Base-by-base conservation (phyloP, 2,329 filamentous ascomycete genomes). In the Diaporthe sp. region DNA sequence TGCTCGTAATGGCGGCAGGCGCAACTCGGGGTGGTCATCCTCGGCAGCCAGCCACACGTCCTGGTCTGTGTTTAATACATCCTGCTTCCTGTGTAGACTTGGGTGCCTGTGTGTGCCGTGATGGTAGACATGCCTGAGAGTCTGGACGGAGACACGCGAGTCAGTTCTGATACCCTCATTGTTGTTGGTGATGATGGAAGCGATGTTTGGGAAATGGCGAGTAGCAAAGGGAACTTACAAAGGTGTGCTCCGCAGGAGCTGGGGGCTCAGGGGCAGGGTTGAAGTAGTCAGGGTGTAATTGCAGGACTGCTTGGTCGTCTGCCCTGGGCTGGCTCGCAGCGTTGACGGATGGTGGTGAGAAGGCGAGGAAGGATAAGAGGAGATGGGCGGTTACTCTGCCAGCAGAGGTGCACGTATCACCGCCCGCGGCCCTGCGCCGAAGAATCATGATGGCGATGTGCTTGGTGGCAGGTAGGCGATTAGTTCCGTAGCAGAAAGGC, bases 111-210 rank as follows among this genome's bases (percentile, higher is more conserved):
- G 90, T 54, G 95, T 94, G 74, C 96, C 96, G 85, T 98, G 96
- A 82, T 98, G 96, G 84, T 95, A 97, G 80, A 98, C 92, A 84
- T 99, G 96, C 79, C 95, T 92, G 73, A 99, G 90, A 9, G 89
- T 92, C 86, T 89, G 82, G 79, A 28, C 10, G 35, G 47, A 15
- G 28, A 33, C 38, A n/a, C 30, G n/a, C 60, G 38, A 45, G 64
- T 75, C 57, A 74, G 40, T 19, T 10, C 15, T 40, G 45, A 42
- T 33, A 15, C 30, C 42, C 22, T 57, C 17, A 13, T 22, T 10
- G 38, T 61, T 8, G 25, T 13, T 19, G 61, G 19, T 38, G 35
- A 58, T 28, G 55, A 42, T 40, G n/a, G 35, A 25, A 30, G 47
- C 8, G 3, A 9, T n/a, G 50, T 50, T 67, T 42, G n/a, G 33